Conservation (phyloP, 257 asterid species). For the Ilex asprella region DNA sequence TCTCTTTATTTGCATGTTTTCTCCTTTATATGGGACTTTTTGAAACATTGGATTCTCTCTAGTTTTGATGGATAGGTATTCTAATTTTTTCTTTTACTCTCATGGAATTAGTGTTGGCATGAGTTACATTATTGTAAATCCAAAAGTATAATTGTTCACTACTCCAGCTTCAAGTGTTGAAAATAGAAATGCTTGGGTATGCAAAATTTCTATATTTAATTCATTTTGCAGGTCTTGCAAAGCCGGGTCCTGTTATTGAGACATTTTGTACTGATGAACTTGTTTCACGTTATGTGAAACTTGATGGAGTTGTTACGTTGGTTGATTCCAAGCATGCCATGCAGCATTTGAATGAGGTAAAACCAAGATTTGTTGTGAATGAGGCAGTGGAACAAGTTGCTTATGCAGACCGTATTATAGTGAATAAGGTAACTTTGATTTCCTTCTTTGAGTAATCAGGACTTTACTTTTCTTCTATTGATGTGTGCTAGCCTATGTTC, state of each 20-base stretch:
- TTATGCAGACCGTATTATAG: slow-evolving; percentile 85
- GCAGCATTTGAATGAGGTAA: slow-evolving; percentile 74
- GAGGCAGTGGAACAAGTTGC: slow-evolving; percentile 99
- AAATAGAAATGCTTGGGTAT: not conserved
- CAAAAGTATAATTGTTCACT: too few relatives aligned
- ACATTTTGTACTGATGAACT: slow-evolving; percentile 85
- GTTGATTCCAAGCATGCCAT: slow-evolving; percentile 76
- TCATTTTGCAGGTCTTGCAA: slow-evolving; percentile 77
- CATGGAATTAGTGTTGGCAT: too few relatives aligned
- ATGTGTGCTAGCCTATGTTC: slow-evolving; percentile 7
- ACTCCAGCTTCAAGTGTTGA: not conserved
- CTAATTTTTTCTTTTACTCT: too few relatives aligned
- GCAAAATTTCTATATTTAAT: slow-evolving; percentile 7
- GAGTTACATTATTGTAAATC: too few relatives aligned
- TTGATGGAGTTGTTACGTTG: slow-evolving; percentile 92
- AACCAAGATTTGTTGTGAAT: slow-evolving; percentile 94
- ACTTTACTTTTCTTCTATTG: slow-evolving; percentile 1
- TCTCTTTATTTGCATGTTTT: too few relatives aligned
- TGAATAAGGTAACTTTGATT: slow-evolving; percentile 51
- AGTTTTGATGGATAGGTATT: too few relatives aligned
- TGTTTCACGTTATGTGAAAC: slow-evolving; percentile 78
- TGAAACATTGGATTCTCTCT: too few relatives aligned
- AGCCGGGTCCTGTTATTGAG: slow-evolving; percentile 97
- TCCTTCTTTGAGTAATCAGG: slow-evolving; percentile 3
- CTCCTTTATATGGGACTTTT: too few relatives aligned